Evolutionary conservation across 1,139 yeast species (phyloP), one percentile per base, ranked within the genome.

Genomic region (Candida sanyaensis): DNA sequence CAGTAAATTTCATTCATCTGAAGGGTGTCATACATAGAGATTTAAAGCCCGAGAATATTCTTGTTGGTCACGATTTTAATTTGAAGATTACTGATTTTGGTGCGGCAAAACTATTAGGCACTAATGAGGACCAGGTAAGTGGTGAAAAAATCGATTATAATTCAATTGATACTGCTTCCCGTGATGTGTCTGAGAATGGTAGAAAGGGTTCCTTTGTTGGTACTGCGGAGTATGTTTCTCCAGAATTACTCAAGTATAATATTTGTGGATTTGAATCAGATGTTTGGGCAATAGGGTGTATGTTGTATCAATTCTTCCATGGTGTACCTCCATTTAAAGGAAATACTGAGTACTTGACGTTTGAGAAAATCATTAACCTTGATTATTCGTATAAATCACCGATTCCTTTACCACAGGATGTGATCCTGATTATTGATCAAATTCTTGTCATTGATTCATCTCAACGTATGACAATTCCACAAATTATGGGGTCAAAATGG

Each of bases 321-420:
- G 99, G 99, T 1, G 80, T 80, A 46, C 99, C 99, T 1, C 99
- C 99, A 9, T 95, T 95, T 70, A 93, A 92, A 62, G 99, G 96
- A 0, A 75, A 87, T n/a, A 93, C 96, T 47, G 99, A 95, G 66
- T 95, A 91, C 61, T 75, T 89, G 49, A 93, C 97, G 0, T 95
- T 95, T 66, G 98, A 95, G 62, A 91, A 92, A 63, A 91, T 95
- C 56, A 87, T 90, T 58, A 85, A 84, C 60, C 79, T 86, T 32
- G 95, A 92, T 54, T 95, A 83, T 66, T 80, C 89, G 3, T 91
- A 88, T 60, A 85, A 91, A 17, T 88, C 92, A 0, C 88, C 88
- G 2, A 81, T 84, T 55, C 96, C 96, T 5, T 69, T 82, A 52
- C 78, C 89, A 1, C 45, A 45, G 0, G 73, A 67, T 4, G 81